A percentile compares a stretch with the other conserved stretches of the same genome.
These are phyloP conservation scores for Penicillium cinerascens DNA, from an alignment of 495 filamentous ascomycete genomes.

Conservation along the genomic window DNA sequence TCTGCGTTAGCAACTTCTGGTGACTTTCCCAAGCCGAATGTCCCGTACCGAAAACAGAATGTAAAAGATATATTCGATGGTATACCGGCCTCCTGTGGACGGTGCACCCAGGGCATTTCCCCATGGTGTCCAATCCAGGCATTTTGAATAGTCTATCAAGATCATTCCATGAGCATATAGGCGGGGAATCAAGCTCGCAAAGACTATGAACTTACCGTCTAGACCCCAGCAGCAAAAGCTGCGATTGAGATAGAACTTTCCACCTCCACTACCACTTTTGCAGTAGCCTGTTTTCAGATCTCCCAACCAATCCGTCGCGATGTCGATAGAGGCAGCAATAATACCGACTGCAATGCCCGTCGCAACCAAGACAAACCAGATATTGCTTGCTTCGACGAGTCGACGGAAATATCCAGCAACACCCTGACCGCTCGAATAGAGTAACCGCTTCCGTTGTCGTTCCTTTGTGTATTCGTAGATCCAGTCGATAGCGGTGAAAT, in stretches of 20 bases:
- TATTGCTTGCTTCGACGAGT: conserved; percentile 77
- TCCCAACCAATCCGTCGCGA: conserved; percentile 90
- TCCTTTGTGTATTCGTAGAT: conserved; percentile 99
- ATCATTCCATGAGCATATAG: conserved; percentile 1
- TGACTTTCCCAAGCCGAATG: neutral
- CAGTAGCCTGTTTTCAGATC: conserved; percentile 95
- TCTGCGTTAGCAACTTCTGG: conserved; percentile 11
- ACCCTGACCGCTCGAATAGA: conserved; percentile 67
- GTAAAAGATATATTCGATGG: conserved; percentile 84
- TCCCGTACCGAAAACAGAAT: conserved; percentile 66
- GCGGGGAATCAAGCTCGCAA: neutral
- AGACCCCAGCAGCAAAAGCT: conserved; percentile 92
- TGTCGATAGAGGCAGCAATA: conserved; percentile 84
- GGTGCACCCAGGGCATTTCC: conserved; percentile 63
- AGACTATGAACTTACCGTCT: conserved; percentile 50
- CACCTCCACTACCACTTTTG: conserved; percentile 65
- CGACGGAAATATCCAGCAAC: conserved; percentile 68
- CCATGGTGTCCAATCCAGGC: conserved; percentile 84
- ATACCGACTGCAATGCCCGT: conserved; percentile 77
- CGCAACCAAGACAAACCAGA: conserved; percentile 82
- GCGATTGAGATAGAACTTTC: conserved; percentile 84
- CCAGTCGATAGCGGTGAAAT: conserved; percentile 98
- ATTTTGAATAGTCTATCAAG: conserved; percentile 60
- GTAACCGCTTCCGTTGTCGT: conserved; percentile 73
- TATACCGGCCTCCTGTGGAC: conserved; percentile 66